These are phyloP conservation scores for Orbilia brochopaga DNA, from an alignment of 2,329 filamentous ascomycete species.

Conservation along the genomic window DNA sequence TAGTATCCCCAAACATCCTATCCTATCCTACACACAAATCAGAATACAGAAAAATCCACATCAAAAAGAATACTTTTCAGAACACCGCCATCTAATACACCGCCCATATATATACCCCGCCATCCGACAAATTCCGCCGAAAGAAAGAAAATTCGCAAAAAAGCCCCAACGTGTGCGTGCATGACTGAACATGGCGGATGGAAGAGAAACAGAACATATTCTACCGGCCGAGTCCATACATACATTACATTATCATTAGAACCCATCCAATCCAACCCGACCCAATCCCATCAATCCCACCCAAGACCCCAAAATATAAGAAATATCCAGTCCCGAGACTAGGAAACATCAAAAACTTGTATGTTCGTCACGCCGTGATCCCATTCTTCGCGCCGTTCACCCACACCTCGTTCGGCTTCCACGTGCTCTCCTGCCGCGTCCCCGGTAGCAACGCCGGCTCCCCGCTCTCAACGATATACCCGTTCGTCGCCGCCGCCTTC, in stretches of 20 bases:
- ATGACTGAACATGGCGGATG: no score
- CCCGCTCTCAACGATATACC: conserved; percentile 58
- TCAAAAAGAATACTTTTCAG: conserved; percentile 10
- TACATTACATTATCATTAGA: conserved; percentile 4
- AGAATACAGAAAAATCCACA: conserved; percentile 1
- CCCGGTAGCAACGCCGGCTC: conserved; percentile 70
- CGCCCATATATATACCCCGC: neutral
- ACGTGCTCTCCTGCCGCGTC: conserved; percentile 85
- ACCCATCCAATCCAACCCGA: neutral
- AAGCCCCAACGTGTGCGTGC: no score
- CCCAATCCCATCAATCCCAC: neutral
- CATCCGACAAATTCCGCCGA: neutral
- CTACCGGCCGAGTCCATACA: neutral
- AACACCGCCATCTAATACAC: neutral
- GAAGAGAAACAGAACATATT: conserved; percentile 25
- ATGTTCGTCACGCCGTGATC: conserved; percentile 17
- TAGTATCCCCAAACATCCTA: neutral
- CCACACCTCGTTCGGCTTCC: conserved; percentile 61
- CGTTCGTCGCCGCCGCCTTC: conserved; percentile 50
- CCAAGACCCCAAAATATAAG: conserved; percentile 17
- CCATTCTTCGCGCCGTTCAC: conserved; percentile 34
- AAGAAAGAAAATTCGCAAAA: conserved; percentile 48
- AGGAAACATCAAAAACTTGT: neutral
- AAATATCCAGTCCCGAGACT: conserved; percentile 6
- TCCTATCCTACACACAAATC: neutral